Conservation (phyloP, 371 early-diverging fungal species). For the Smittium mucronatum region DNA sequence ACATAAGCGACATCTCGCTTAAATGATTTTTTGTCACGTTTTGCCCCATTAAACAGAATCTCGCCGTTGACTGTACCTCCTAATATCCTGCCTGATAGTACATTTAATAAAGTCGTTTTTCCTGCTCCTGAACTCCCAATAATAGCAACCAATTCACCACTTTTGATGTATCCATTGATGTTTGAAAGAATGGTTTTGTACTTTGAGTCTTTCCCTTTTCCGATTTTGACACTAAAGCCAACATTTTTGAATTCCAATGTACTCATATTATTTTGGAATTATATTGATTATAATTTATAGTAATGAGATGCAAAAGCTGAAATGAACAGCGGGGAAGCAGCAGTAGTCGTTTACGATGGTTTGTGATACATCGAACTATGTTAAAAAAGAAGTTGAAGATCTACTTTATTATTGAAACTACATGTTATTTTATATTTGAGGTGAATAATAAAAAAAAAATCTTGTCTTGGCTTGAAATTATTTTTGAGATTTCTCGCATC, state of each 20-base stretch:
- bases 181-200: constrained; percentile 4
- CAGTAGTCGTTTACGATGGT: constrained; percentile 29
- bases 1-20: constrained; percentile 49
- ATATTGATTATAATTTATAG: too few relatives aligned
- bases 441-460: too few relatives aligned
- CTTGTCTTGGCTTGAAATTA: too few relatives aligned
- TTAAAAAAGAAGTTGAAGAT: constrained; percentile 40
- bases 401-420: too few relatives aligned
- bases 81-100: constrained; percentile 38
- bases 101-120: constrained; percentile 48
- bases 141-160: constrained; percentile 50
- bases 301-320: too few relatives aligned
- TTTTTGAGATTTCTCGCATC: too few relatives aligned
- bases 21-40: constrained; percentile 39
- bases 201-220: constrained; percentile 17
- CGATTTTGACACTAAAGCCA: constrained; percentile 25
- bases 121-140: constrained; percentile 69
- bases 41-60: constrained; percentile 45
- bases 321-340: too few relatives aligned
- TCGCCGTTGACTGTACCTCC: constrained; percentile 39
- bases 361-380: constrained; percentile 49
- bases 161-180: constrained; percentile 32
- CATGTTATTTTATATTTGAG: too few relatives aligned
- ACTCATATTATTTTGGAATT: too few relatives aligned
- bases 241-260: constrained; percentile 22